Conservation (phyloP, 2,329 filamentous ascomycete genomes). For the Orbilia ellipsospora region DNA sequence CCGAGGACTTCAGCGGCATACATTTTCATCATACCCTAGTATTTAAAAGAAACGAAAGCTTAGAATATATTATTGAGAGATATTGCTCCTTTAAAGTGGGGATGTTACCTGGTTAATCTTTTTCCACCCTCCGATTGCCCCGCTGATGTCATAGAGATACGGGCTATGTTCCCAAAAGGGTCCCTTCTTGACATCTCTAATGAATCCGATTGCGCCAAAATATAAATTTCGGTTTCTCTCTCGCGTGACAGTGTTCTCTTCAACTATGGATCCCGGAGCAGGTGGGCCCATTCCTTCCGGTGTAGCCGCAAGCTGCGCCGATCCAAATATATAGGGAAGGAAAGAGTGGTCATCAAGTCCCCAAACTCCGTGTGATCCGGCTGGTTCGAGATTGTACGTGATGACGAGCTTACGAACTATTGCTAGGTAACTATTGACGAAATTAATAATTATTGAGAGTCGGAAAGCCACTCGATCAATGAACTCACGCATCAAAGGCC, state of each 20-base stretch:
- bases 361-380: conserved; percentile 97
- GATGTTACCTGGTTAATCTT: conserved; percentile 85
- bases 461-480: no score
- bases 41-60: not conserved
- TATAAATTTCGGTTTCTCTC: conserved; percentile 82
- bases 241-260: conserved; percentile 72
- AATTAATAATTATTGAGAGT: conserved; percentile 13
- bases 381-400: conserved; percentile 92
- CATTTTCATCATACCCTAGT: conserved; percentile 98
- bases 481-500: conserved; percentile 76
- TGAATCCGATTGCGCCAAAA: conserved; percentile 95
- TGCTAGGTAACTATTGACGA: conserved; percentile 73
- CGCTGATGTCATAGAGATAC: conserved; percentile 92
- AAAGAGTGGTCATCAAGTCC: conserved; percentile 98
- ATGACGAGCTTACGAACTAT: conserved; percentile 85
- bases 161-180: conserved; percentile 98
- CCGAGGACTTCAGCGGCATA: conserved; percentile 95
- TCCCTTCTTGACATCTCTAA: conserved; percentile 94
- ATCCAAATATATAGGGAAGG: conserved; percentile 92
- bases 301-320: conserved; percentile 77
- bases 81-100: not conserved
- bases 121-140: conserved; percentile 91
- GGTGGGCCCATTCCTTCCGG: conserved; percentile 71
- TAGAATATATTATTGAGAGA: not conserved
- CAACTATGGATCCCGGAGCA: conserved; percentile 75